Conservation (phyloP, 2,329 filamentous ascomycete species). For the Penicillium frequentans region DNA sequence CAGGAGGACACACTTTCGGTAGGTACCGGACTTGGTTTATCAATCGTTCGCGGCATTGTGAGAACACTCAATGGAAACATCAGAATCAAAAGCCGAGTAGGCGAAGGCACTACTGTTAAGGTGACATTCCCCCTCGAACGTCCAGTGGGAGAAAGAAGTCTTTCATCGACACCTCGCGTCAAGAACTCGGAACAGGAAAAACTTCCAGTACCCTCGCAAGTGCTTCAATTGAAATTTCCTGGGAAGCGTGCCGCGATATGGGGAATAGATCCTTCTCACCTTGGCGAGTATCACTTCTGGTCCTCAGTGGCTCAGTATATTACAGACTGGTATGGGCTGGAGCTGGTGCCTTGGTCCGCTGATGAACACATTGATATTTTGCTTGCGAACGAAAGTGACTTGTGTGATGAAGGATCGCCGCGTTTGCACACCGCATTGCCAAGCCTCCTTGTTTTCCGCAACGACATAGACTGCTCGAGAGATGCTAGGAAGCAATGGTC, state of each 20-base stretch:
- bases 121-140: not conserved
- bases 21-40: conserved; percentile 22
- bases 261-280: not conserved
- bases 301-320: not conserved
- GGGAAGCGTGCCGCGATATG: not conserved
- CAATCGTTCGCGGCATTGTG: conserved; percentile 10
- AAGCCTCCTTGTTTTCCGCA: not conserved
- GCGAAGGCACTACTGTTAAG: conserved; percentile 5
- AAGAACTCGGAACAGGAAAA: not conserved
- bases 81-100: conserved; percentile 5
- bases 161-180: not conserved
- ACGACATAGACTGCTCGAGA: not conserved
- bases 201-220: not conserved
- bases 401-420: not conserved
- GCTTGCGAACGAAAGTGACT: not conserved
- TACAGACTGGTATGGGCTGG: not conserved
- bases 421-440: not conserved
- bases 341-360: not conserved
- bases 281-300: not conserved
- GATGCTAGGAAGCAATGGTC: not conserved
- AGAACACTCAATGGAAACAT: conserved; percentile 5
- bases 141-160: not conserved
- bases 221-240: not conserved
- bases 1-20: conserved; percentile 19
- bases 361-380: not conserved